Percentiles rank a stretch among this genome's conserved stretches.
These are phyloP conservation scores for Tulasnella sp. DNA, from an alignment of 768 basidiomycete species.

Conservation along the genomic window DNA sequence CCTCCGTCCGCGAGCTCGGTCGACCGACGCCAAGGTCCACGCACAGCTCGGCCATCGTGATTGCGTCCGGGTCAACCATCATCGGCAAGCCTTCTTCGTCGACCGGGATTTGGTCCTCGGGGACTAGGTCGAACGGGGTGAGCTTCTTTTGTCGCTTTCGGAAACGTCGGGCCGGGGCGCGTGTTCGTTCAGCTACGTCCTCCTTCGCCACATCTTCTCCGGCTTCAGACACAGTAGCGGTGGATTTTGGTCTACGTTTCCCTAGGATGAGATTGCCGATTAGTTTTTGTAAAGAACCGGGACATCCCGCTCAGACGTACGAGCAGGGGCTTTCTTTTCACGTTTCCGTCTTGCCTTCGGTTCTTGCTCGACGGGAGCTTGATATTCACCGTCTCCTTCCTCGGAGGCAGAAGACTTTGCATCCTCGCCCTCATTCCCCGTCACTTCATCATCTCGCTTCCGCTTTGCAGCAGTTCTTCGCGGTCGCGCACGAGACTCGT, in stretches of 20 bases:
- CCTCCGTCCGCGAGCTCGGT: constrained; percentile 62
- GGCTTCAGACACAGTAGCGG: background rate
- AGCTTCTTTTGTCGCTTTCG: background rate
- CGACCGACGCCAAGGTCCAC: constrained; percentile 68
- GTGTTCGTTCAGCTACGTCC: background rate
- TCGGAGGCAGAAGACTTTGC: background rate
- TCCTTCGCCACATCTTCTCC: background rate
- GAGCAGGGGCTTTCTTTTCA: background rate
- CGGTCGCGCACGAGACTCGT: background rate
- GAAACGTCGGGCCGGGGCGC: background rate
- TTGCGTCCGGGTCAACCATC: background rate
- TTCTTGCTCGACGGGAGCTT: background rate
- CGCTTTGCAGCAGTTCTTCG: background rate
- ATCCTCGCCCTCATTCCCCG: background rate
- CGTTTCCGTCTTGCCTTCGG: background rate
- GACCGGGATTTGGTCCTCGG: background rate
- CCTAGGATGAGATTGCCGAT: background rate
- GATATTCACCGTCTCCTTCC: background rate
- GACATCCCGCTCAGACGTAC: background rate
- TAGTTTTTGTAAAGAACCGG: background rate
- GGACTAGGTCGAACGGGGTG: background rate
- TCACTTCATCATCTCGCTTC: background rate
- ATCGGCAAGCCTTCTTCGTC: constrained; percentile 9
- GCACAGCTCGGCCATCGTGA: constrained; percentile 29
- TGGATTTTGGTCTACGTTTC: background rate